Conservation (phyloP, 352 stramenopile genomes). For the Phytopythium helicoides region DNA sequence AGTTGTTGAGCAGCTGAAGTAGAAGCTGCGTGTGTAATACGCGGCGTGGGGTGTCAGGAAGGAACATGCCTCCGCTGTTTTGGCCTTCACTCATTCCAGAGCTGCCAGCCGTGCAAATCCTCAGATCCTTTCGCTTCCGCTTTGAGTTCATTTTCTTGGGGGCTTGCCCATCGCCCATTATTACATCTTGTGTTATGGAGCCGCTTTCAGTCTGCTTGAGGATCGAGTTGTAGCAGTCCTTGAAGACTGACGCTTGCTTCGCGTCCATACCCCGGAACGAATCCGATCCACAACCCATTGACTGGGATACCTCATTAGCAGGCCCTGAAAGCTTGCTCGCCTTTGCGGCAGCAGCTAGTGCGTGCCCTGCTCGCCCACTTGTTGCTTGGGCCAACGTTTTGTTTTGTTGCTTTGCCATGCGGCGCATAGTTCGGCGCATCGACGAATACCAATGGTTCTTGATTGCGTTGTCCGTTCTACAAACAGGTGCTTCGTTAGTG, state of each 20-base stretch:
- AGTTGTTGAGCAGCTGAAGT: conserved; percentile 66
- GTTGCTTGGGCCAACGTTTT: conserved; percentile 44
- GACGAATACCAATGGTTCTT: conserved; percentile 93
- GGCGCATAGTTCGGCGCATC: conserved; percentile 88
- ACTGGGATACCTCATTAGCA: conserved; percentile 6
- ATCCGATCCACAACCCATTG: background rate
- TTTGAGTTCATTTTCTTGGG: conserved; percentile 68
- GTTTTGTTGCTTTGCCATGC: conserved; percentile 86
- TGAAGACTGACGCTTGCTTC: conserved; percentile 65
- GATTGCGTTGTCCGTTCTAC: conserved; percentile 85
- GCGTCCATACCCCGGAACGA: conserved; percentile 39
- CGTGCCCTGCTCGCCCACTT: conserved; percentile 6
- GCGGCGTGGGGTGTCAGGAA: conserved; percentile 71
- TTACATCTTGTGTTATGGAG: conserved; percentile 1
- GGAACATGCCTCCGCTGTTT: conserved; percentile 53
- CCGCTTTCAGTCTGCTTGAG: conserved; percentile 52
- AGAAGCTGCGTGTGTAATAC: conserved; percentile 79
- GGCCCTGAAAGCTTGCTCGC: conserved; percentile 21
- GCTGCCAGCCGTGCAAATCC: conserved; percentile 59
- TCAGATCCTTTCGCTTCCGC: conserved; percentile 82
- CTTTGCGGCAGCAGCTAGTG: conserved; percentile 24
- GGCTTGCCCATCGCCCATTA: conserved; percentile 13
- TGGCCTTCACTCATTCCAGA: conserved; percentile 30
- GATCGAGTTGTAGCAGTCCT: conserved; percentile 73
- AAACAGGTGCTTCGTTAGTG: too few species aligned